A percentile compares a stretch with the other conserved stretches of the same genome.
Evolutionary conservation across 176 grass and related monocot genomes (phyloP).

Genomic region (Lolium multiflorum): DNA sequence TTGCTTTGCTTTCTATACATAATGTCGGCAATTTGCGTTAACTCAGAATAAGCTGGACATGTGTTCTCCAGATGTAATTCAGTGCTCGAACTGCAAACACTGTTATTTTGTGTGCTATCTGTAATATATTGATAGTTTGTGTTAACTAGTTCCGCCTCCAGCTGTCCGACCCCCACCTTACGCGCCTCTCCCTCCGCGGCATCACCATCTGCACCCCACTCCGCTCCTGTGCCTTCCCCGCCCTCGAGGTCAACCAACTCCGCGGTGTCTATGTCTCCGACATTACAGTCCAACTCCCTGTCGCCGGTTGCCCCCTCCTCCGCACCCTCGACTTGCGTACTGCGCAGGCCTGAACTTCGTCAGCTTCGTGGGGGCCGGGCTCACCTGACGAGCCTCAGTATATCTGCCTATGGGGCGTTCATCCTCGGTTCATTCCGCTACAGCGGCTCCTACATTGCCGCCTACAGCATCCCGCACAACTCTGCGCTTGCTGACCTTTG

Average conservation of each 20-base stretch:
- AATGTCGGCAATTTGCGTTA: too few species aligned
- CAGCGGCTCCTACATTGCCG: neutral
- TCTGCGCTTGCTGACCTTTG: constrained; percentile 41
- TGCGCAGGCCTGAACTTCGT: constrained; percentile 24
- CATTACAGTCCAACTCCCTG: neutral
- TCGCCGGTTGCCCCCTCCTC: constrained; percentile 44
- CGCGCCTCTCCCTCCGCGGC: constrained; percentile 33
- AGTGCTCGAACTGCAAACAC: too few species aligned
- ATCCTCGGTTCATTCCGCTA: constrained; percentile 40
- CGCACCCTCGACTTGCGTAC: constrained; percentile 45
- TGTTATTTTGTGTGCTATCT: too few species aligned
- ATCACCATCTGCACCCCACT: neutral
- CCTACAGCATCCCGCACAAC: neutral
- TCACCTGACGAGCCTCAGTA: constrained; percentile 44
- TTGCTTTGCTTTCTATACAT: too few species aligned
- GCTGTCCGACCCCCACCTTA: constrained; percentile 19
- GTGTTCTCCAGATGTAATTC: too few species aligned
- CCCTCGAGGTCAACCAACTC: constrained; percentile 35
- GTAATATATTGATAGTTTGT: too few species aligned
- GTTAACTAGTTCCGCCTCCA: constrained; percentile 17
- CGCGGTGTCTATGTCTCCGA: neutral
- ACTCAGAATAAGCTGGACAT: too few species aligned
- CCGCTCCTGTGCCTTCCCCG: neutral
- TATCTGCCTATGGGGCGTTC: constrained; percentile 8
- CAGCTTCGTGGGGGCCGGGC: neutral